phyloP scores from a whole-genome alignment of 805 yeast species.

The Candida michaelii region DNA sequence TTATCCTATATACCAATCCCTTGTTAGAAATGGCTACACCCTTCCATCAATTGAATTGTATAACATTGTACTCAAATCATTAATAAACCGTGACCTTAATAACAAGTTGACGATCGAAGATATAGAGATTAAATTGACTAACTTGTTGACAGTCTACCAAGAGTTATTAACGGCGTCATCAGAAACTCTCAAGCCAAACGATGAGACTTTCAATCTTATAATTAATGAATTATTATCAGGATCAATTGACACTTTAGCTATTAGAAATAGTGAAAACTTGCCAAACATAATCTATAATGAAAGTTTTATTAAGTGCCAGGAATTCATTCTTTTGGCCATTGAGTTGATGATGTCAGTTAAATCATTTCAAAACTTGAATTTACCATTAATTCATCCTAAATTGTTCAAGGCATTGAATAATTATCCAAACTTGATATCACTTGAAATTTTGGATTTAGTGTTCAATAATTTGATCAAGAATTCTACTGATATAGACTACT shows the following conservation, averaged over 20 bases:
- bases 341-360: slow-evolving; percentile 49
- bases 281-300: slow-evolving; percentile 31
- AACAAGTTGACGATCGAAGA: slow-evolving; percentile 32
- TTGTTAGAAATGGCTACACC: slow-evolving; percentile 34
- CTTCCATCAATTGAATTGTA: slow-evolving; percentile 54
- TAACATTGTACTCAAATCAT: slow-evolving; percentile 55
- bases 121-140: slow-evolving; percentile 60
- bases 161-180: slow-evolving; percentile 45
- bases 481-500: slow-evolving; percentile 29
- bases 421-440: slow-evolving; percentile 28
- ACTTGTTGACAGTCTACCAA: slow-evolving; percentile 64
- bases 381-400: slow-evolving; percentile 32
- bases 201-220: slow-evolving; percentile 50
- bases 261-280: slow-evolving; percentile 9
- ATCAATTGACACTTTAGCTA: slow-evolving; percentile 36
- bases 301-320: slow-evolving; percentile 43
- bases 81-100: slow-evolving; percentile 49
- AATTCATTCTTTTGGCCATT: slow-evolving; percentile 44
- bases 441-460: slow-evolving; percentile 15
- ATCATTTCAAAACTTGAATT: slow-evolving; percentile 33
- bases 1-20: slow-evolving; percentile 42
- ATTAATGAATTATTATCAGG: slow-evolving; percentile 53
- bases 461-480: slow-evolving; percentile 18
- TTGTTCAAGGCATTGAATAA: slow-evolving; percentile 30
- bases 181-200: slow-evolving; percentile 48